Evolutionary conservation across 2,329 filamentous ascomycete genomes (phyloP), one percentile per base, ranked within the genome.

Genomic region (Allantophomopsis lycopodina): DNA sequence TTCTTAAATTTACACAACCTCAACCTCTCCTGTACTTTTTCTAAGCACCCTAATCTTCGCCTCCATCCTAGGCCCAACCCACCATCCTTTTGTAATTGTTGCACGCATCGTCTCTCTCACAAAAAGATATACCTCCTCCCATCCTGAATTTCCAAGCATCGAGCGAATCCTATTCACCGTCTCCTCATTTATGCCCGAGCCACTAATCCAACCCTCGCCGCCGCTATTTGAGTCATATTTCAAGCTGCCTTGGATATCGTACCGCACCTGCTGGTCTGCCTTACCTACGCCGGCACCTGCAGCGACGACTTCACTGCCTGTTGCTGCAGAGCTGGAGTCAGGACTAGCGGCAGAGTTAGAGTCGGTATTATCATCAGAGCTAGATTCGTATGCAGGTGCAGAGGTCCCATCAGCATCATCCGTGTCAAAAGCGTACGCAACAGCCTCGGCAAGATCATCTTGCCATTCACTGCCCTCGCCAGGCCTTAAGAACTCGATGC

Each of bases 31-130:
- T 8, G 23, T 28, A 10, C 23, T 28, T 8, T 12, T 8, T 6
- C 23, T 28, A 28, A 28, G 23, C 23, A 28, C 23, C 21, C 44
- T 42, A 38, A 55, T 48, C 38, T 32, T 50, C 13, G 38, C 14
- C 45, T 63, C 63, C 71, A 79, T 76, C 46, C 65, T 63, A 17
- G 75, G 76, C 0, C 76, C 77, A 47, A 73, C 47, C 76, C 76
- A 82, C 71, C 73, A 79, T 0, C 77, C 76, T 2, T 73, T 66
- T 0, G 72, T 76, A 5, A 53, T 37, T 33, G 59, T 43, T 18
- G 44, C 45, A 43, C 68, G 65, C 6, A 72, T 62, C 20, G 45
- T 48, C 40, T 56, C 48, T 42, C 50, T 51, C 23, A 55, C 39
- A 36, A 52, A 32, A 37, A 44, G 43, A 40, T 46, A 53, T n/a